phyloP scores from a whole-genome alignment of 2,329 filamentous ascomycete species.

The Sporothrix globosa region DNA sequence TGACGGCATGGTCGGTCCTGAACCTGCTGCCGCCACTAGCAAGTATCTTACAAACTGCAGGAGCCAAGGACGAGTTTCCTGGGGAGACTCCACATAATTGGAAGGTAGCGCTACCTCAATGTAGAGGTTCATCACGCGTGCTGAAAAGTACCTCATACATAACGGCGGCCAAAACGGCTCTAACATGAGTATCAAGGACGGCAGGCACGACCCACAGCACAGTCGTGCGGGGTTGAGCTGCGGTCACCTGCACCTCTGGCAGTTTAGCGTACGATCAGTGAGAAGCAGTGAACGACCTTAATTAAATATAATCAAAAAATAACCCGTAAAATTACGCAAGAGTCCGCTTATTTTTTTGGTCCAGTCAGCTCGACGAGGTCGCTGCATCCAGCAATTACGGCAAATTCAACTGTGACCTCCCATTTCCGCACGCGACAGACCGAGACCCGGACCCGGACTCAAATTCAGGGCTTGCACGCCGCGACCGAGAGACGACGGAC shows the following conservation, averaged over 20 bases:
- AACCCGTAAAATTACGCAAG: background rate
- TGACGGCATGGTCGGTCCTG: constrained; percentile 28
- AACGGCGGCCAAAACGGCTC: background rate
- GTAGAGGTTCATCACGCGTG: background rate
- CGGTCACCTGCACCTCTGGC: constrained; percentile 32
- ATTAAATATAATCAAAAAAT: constrained; percentile 25
- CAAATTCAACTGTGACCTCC: constrained; percentile 17
- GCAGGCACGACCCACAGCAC: constrained; percentile 28
- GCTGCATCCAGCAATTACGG: constrained; percentile 11
- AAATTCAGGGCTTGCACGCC: background rate
- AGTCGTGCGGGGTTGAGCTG: constrained; percentile 31
- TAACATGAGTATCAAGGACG: constrained; percentile 10
- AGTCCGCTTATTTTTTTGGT: background rate
- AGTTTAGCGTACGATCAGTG: constrained; percentile 29
- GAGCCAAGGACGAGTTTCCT: constrained; percentile 29
- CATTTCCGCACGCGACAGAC: background rate
- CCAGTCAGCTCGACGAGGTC: constrained; percentile 19
- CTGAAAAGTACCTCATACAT: constrained; percentile 18
- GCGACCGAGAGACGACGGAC: background rate
- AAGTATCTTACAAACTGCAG: constrained; percentile 27
- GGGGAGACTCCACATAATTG: constrained; percentile 28
- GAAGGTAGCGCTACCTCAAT: constrained; percentile 25
- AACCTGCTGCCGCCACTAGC: constrained; percentile 24
- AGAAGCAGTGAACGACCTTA: background rate
- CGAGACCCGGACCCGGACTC: constrained; percentile 18